These are phyloP conservation scores for Aaosphaeria pasadenensis DNA, from an alignment of 2,329 filamentous ascomycete genomes.

Conservation along the genomic window DNA sequence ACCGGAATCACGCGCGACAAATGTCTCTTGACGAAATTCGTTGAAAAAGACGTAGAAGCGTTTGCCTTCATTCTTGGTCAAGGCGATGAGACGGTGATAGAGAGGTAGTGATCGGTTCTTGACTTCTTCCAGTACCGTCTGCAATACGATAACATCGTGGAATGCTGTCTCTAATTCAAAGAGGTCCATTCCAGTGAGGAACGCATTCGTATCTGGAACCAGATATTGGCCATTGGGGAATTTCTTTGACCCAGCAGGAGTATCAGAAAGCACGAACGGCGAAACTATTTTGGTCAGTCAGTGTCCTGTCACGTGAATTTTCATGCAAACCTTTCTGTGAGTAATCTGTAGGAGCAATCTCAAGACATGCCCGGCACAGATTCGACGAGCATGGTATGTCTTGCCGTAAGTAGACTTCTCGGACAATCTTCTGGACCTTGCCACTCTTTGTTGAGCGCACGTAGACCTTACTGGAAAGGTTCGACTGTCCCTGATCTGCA, in stretches of 20 bases:
- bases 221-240: conserved; percentile 91
- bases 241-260: conserved; percentile 75
- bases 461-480: conserved; percentile 92
- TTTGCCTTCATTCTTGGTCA: conserved; percentile 95
- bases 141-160: conserved; percentile 93
- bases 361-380: conserved; percentile 74
- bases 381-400: conserved; percentile 97
- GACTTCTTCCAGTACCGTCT: conserved; percentile 94
- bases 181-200: conserved; percentile 93
- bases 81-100: conserved; percentile 85
- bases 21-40: conserved; percentile 91
- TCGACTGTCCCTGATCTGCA: conserved; percentile 59
- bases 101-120: conserved; percentile 90
- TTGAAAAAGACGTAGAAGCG: conserved; percentile 99
- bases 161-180: conserved; percentile 92
- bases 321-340: conserved; percentile 63
- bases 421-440: conserved; percentile 98
- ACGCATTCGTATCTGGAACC: conserved; percentile 91
- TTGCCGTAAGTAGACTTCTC: conserved; percentile 91
- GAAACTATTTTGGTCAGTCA: conserved; percentile 53
- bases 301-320: conserved; percentile 7
- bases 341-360: conserved; percentile 74
- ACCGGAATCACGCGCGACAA: conserved; percentile 68
- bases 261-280: conserved; percentile 85
- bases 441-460: conserved; percentile 91